Conservation (phyloP, 2,329 filamentous ascomycete genomes). For the Aureobasidium sp. region DNA sequence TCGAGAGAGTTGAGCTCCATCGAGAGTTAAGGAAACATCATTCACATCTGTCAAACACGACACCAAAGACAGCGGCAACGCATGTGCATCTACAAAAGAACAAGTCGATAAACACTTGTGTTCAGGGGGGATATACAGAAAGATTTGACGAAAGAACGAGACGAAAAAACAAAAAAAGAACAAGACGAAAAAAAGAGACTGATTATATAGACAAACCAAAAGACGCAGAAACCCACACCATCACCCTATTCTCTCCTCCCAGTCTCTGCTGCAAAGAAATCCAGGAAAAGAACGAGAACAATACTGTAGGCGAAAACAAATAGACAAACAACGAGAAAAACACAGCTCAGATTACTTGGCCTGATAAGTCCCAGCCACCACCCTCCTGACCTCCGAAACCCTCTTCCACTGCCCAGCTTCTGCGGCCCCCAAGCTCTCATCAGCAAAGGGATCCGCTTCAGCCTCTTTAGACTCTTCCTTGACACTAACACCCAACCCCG, state of each 20-base stretch:
- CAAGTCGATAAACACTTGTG: not conserved
- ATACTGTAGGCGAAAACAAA: not conserved
- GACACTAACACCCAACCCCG: slow-evolving; percentile 61
- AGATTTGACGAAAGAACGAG: not conserved
- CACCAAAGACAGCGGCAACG: too few species aligned
- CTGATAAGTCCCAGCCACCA: slow-evolving; percentile 17
- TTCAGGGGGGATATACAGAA: not conserved
- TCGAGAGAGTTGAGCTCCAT: too few species aligned
- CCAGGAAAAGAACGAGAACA: too few species aligned
- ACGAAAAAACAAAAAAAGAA: not conserved
- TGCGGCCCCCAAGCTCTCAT: not conserved
- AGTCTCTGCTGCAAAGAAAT: not conserved
- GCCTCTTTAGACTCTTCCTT: slow-evolving; percentile 35
- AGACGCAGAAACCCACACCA: not conserved
- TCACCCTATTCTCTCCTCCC: not conserved
- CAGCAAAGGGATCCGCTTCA: slow-evolving; percentile 34
- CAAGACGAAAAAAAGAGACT: not conserved
- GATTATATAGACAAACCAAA: not conserved
- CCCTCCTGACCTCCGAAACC: slow-evolving; percentile 12
- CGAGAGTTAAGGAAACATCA: too few species aligned
- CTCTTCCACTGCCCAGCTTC: slow-evolving; percentile 14
- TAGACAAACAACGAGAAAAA: not conserved
- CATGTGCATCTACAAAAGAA: too few species aligned
- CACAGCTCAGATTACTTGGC: not conserved
- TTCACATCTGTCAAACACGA: too few species aligned